phyloP scores from a whole-genome alignment of 129 eudicot species.

The Saussurea involucrata region DNA sequence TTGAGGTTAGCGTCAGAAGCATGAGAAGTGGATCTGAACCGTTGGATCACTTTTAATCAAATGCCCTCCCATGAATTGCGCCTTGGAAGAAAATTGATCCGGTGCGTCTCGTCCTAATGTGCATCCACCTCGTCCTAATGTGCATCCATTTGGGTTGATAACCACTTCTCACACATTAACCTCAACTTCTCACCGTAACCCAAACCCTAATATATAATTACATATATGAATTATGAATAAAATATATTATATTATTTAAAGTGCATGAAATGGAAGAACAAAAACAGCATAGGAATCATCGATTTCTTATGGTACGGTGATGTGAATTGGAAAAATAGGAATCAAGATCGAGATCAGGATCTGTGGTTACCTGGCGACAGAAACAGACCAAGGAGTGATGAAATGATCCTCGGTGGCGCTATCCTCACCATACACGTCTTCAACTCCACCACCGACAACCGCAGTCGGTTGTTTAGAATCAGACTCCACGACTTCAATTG shows the following conservation, averaged over 20 bases:
- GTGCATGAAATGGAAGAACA: background rate
- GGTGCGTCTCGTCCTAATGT: too few species aligned
- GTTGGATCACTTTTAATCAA: too few species aligned
- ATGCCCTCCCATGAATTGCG: too few species aligned
- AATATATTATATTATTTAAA: background rate
- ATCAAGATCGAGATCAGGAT: background rate
- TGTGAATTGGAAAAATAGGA: background rate
- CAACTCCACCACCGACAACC: slow-evolving; percentile 39
- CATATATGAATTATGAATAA: background rate
- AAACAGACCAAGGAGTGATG: slow-evolving; percentile 44
- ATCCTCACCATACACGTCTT: slow-evolving; percentile 40
- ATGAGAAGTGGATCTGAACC: too few species aligned
- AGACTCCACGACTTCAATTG: slow-evolving; percentile 13
- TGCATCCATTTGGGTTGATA: too few species aligned
- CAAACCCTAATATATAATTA: too few species aligned
- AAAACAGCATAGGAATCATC: slow-evolving; percentile 27
- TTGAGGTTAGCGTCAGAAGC: too few species aligned
- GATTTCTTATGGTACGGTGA: background rate
- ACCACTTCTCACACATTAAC: too few species aligned
- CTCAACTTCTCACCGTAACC: too few species aligned
- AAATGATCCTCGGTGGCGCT: slow-evolving; percentile 38
- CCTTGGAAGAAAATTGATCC: too few species aligned
- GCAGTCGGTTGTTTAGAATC: slow-evolving; percentile 13
- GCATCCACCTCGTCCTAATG: too few species aligned
- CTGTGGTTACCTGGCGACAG: slow-evolving; percentile 28